Evolutionary conservation across 192 early-diverging fungal genomes (phyloP).

Genomic region (Backusella morwellensis): DNA sequence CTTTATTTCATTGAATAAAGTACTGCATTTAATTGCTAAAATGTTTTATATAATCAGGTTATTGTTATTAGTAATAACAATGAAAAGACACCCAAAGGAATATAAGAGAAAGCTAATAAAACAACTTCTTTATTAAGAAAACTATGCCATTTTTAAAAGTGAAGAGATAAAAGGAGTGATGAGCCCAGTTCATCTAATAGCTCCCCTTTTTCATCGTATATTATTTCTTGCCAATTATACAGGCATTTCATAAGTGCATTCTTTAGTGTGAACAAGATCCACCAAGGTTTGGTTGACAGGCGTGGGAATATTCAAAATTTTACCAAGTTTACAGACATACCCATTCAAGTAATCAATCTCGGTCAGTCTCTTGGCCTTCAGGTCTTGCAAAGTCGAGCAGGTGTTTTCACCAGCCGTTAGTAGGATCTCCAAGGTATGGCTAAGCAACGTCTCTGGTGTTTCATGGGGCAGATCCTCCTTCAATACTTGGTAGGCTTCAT

Average conservation of each 20-base stretch:
- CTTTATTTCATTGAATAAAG: no score
- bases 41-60: no score
- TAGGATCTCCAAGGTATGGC: constrained; percentile 37
- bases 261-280: constrained; percentile 26
- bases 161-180: no score
- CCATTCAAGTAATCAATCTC: constrained; percentile 66
- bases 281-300: constrained; percentile 26
- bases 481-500: constrained; percentile 28
- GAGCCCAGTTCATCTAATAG: no score
- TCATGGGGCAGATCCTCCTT: constrained; percentile 33
- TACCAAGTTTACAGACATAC: constrained; percentile 46
- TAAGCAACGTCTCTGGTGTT: constrained; percentile 36
- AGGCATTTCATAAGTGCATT: not conserved
- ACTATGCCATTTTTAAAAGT: no score
- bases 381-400: constrained; percentile 57
- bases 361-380: constrained; percentile 38
- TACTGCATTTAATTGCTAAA: no score
- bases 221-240: not conserved
- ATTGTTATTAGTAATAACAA: no score
- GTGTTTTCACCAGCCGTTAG: constrained; percentile 39
- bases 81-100: no score
- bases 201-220: no score
- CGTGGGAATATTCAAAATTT: constrained; percentile 34
- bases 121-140: no score
- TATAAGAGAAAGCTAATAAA: no score